Conservation (phyloP, 208 protist genomes). For the Herpetomonas samuelpessoai region DNA sequence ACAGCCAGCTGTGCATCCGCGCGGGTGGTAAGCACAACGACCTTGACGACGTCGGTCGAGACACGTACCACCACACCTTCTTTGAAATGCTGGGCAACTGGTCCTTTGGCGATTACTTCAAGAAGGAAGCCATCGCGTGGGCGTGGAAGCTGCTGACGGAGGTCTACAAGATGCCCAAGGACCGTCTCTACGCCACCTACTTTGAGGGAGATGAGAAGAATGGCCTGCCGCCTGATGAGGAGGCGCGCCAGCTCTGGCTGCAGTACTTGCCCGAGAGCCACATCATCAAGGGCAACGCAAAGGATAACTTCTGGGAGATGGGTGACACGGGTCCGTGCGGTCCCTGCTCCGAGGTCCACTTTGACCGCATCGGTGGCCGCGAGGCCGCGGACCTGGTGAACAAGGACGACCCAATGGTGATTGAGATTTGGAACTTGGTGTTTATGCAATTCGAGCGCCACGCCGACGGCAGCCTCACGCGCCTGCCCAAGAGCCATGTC, state of each 20-base stretch:
- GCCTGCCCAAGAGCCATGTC: constrained; percentile 93
- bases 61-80: constrained; percentile 99
- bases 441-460: constrained; percentile 99
- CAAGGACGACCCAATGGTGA: constrained; percentile 97
- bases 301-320: constrained; percentile 99
- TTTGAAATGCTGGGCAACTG: constrained; percentile 99
- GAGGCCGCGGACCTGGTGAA: constrained; percentile 97
- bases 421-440: constrained; percentile 99
- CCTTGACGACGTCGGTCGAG: constrained; percentile 98
- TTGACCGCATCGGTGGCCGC: constrained; percentile 96
- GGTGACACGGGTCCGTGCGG: constrained; percentile 98
- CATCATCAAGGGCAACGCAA: constrained; percentile 92
- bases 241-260: constrained; percentile 94
- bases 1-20: constrained; percentile 99
- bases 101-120: constrained; percentile 99
- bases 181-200: constrained; percentile 98
- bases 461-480: constrained; percentile 75
- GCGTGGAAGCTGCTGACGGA: constrained; percentile 97
- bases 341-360: constrained; percentile 99
- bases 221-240: constrained; percentile 89
- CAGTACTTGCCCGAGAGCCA: constrained; percentile 87
- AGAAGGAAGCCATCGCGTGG: constrained; percentile 97
- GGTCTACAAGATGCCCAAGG: constrained; percentile 92
- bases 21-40: constrained; percentile 99
- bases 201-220: constrained; percentile 94